Evolutionary conservation across 768 basidiomycete species (phyloP), one percentile per base, ranked within the genome.

Genomic region (Terana coerulea): DNA sequence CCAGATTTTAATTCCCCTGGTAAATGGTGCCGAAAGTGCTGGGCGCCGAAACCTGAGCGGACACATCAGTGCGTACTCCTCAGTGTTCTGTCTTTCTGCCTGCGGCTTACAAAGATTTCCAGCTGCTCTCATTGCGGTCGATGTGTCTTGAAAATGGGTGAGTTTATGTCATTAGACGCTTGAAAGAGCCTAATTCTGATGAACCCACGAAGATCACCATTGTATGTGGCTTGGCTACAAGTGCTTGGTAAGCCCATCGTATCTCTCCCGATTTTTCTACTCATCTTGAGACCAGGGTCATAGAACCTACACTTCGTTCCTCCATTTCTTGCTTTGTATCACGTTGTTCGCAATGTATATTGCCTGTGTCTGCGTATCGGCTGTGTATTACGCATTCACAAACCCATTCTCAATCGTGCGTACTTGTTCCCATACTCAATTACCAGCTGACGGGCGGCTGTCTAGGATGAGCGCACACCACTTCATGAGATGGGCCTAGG

Each of bases 121-220:
- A 57, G 56, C 37, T 57, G 56, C 49, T 53, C 52, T 2, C 41
- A 50, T 19, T 93, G 90, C 63, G 80, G 81, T 31, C 77, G 88
- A 31, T 92, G 91, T 62, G 84, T 91, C 10, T 69, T 92, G 33
- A 92, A 91, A 69, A 85, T 91, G 86, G 90, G 89, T 89, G 46
- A 50, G 83, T 12, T 15, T 12, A 9, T 24, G 15, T 47, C 15
- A 10, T 48, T 22, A 34, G 29, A 9, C 29, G 39, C 17, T 26
- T 46, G n/a, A 26, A 0, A 34, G 7, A 19, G 6, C 35, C 25
- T n/a, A 17, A 14, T n/a, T n/a, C n/a, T n/a, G n/a, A n/a, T n/a
- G n/a, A n/a, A n/a, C n/a, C n/a, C n/a, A n/a, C n/a, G 9, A 58
- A 91, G 89, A 93, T 64, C 91, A 92, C 60, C 91, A 93, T 61